Base-by-base conservation (phyloP, 2,329 filamentous ascomycete genomes). In the Fusarium caatingaense region DNA sequence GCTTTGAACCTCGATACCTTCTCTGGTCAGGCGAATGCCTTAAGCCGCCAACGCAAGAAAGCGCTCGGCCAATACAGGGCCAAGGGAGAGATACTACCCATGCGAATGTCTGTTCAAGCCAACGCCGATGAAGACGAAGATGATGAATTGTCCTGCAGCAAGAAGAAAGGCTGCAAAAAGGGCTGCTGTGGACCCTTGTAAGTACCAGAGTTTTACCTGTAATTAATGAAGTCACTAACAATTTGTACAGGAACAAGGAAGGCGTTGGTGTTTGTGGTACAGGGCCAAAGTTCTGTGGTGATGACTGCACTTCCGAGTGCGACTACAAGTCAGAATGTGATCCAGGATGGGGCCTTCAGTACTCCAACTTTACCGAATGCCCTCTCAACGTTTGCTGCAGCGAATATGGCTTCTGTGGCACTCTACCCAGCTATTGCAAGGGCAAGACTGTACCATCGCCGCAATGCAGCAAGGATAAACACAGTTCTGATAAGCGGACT, bases 331-430 rank as follows among this genome's bases (percentile, higher is more conserved):
- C 66, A 0, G 72, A 78, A 23, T 80, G 78, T 45, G 68, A 80
- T 27, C 76, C 77, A 6, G 76, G 75, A 5, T 77, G 69, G 66
- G 77, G 76, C 1, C 28, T 59, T 4, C 44, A 76, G 41, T 79
- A 66, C 32, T 32, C 45, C 10, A 56, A 65, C 4, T 15, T 45
- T 1, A 37, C 41, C 1, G 59, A 61, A 4, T 81, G 79, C 50
- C 79, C 79, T 1, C 68, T 81, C 0, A 79, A 81, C 16, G 79
- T 81, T 1, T 82, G 80, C 70, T 81, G 80, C 46, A 73, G 64
- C 21, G 56, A 76, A 15, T 78, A 60, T 23, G 78, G 80, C 6
- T 80, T 78, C 46, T 82, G 79, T 37, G 78, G 76, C 72, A 77
- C 65, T 16, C 11, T 37, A 0, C 0, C 47, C 1, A 53, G 56